A percentile compares a stretch with the other conserved stretches of the same genome.
Conservation (phyloP, 1,284 basidiomycete genomes). For the Earliella scabrosa region DNA sequence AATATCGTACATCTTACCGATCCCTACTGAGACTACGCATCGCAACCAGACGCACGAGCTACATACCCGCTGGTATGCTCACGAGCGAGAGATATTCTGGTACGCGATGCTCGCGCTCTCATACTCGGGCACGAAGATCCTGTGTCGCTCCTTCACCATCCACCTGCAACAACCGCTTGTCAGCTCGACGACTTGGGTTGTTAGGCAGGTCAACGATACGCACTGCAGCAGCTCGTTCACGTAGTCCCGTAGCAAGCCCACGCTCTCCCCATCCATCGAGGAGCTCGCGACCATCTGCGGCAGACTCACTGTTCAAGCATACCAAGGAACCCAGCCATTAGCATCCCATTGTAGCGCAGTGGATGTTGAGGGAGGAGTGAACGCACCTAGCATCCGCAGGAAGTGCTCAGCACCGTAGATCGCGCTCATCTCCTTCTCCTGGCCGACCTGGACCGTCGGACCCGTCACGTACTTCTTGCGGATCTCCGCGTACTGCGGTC, state of each 20-base stretch:
- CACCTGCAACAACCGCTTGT: constrained; percentile 49
- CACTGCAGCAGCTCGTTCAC: constrained; percentile 88
- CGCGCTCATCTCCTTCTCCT: constrained; percentile 86
- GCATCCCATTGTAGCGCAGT: neutral
- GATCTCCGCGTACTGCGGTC: constrained; percentile 88
- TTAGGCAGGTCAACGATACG: too few species aligned
- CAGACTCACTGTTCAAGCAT: constrained; percentile 55
- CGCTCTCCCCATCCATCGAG: constrained; percentile 89
- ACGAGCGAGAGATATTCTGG: constrained; percentile 75
- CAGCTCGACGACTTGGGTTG: too few species aligned
- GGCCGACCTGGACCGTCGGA: constrained; percentile 66
- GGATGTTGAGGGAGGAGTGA: neutral
- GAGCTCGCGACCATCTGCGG: constrained; percentile 89
- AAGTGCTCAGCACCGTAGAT: constrained; percentile 97
- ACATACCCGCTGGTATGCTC: too few species aligned
- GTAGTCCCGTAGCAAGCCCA: constrained; percentile 86
- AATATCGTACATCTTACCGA: too few species aligned
- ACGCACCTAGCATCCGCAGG: constrained; percentile 87
- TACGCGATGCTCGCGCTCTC: constrained; percentile 74
- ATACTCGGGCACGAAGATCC: constrained; percentile 76
- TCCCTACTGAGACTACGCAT: too few species aligned
- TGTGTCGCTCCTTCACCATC: constrained; percentile 66
- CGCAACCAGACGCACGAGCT: too few species aligned
- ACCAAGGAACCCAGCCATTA: constrained; percentile 31
- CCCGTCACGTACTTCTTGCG: constrained; percentile 79